phyloP scores from a whole-genome alignment of 257 asterid genomes.

The Nicotiana tomentosiformis region DNA sequence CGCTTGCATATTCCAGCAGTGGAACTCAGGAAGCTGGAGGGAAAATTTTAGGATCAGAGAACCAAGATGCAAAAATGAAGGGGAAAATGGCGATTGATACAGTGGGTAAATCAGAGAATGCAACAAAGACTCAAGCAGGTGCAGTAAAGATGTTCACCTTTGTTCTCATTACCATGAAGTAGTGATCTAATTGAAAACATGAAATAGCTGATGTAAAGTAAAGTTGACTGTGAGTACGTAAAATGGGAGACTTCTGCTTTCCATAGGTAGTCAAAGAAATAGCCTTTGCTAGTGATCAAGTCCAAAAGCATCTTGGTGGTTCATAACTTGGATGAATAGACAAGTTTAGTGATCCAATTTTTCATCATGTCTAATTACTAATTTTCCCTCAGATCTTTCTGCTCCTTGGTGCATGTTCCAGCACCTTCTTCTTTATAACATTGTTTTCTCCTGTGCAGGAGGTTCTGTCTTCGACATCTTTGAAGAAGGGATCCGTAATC shows the following conservation, averaged over 20 bases:
- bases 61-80: conserved; percentile 17
- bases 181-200: background rate
- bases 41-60: background rate
- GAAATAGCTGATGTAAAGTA: background rate
- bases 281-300: background rate
- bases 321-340: background rate
- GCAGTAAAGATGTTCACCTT: background rate
- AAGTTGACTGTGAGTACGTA: background rate
- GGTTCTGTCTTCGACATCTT: conserved; percentile 20
- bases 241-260: background rate
- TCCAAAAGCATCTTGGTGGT: background rate
- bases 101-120: conserved; percentile 11
- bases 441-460: conserved; percentile 15
- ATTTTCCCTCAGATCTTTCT: background rate
- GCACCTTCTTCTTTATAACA: background rate
- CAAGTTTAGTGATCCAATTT: background rate
- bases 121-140: conserved; percentile 28
- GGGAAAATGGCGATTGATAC: conserved; percentile 14
- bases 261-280: background rate
- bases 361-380: background rate
- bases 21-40: conserved; percentile 6
- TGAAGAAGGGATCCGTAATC: conserved; percentile 19
- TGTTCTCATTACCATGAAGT: background rate
- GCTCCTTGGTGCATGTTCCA: background rate
- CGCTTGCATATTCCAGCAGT: conserved; percentile 10